Base-by-base conservation (phyloP, 2,329 filamentous ascomycete genomes). In the Diaporthe eres region DNA sequence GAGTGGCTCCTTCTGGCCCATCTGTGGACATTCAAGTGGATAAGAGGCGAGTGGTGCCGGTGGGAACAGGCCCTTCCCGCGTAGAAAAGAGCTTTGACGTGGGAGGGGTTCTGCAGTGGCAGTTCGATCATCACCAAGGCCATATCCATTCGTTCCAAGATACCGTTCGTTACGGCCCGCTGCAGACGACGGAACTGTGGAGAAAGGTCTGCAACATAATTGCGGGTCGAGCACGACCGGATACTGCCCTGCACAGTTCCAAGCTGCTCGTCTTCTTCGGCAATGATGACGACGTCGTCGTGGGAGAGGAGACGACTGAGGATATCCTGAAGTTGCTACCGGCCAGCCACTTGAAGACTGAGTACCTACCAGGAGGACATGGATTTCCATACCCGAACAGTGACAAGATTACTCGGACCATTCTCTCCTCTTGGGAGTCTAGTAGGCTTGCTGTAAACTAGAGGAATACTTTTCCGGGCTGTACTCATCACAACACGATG, bases 261-360 rank as follows among this genome's bases (percentile, higher is more conserved):
- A 44, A 44, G 8, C 19, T 63, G 15, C 60, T 63, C 25, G 39
- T 63, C 13, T 63, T 63, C 60, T 44, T 63, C 10, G 60, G 39
- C 3, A 19, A 12, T 7, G 60, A 63, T n/a, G 58, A 61, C 28
- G 37, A n/a, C 13, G 37, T 61, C 0, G 37, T 61, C 2, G 13
- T 61, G 8, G 58, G 37, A 17, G n/a, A 12, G 58, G 37, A 61
- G 37, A 61, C 39, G 8, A 44, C 60, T 2, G 60, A 63, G 2
- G 60, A 44, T 7, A 44, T 63, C n/a, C 39, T 63, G n/a, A 13
- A 42, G 25, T 19, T 63, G 60, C 39, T 63, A 28, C 60, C 60
- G 0, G 8, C 60, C n/a, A 44, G 39, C 22, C 37, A 44, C 19
- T 63, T 63, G 39, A 15, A 63, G 3, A 44, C 9, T 19, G 60